These are phyloP conservation scores for Sporothrix mexicana DNA, from an alignment of 2,329 filamentous ascomycete species.

Conservation along the genomic window DNA sequence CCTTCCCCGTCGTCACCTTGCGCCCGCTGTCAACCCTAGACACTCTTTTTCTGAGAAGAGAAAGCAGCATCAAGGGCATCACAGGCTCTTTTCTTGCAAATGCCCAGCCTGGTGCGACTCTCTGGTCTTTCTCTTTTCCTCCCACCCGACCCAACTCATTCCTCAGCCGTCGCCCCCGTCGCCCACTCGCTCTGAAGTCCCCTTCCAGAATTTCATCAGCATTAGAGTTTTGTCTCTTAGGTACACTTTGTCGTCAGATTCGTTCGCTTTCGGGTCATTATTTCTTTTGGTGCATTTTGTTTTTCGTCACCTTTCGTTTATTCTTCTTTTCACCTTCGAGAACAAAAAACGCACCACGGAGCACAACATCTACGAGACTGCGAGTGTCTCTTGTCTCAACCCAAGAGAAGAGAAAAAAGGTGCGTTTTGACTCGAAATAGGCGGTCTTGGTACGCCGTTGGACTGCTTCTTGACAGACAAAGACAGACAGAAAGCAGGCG, in stretches of 20 bases:
- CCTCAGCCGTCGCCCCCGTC: not conserved
- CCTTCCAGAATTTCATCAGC: no score
- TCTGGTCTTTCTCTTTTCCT: not conserved
- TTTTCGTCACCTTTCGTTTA: no score
- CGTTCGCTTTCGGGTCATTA: not conserved
- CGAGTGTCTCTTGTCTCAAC: not conserved
- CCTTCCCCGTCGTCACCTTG: conserved; percentile 21
- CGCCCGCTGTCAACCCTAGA: not conserved
- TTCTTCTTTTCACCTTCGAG: not conserved
- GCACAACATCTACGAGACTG: not conserved
- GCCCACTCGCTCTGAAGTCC: no score
- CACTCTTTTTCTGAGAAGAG: not conserved
- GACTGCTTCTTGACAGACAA: conserved; percentile 32
- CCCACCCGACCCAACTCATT: not conserved
- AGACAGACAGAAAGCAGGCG: not conserved
- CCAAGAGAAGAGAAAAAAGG: not conserved
- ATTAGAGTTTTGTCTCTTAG: no score
- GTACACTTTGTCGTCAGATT: not conserved
- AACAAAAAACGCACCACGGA: not conserved
- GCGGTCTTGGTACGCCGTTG: conserved; percentile 29
- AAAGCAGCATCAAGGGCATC: not conserved
- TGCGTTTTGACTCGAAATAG: conserved; percentile 31
- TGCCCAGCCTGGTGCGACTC: not conserved
- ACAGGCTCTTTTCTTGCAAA: not conserved
- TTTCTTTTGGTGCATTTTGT: no score